Conservation (phyloP, 148 eudicot species). For the Linanthus parryae region DNA sequence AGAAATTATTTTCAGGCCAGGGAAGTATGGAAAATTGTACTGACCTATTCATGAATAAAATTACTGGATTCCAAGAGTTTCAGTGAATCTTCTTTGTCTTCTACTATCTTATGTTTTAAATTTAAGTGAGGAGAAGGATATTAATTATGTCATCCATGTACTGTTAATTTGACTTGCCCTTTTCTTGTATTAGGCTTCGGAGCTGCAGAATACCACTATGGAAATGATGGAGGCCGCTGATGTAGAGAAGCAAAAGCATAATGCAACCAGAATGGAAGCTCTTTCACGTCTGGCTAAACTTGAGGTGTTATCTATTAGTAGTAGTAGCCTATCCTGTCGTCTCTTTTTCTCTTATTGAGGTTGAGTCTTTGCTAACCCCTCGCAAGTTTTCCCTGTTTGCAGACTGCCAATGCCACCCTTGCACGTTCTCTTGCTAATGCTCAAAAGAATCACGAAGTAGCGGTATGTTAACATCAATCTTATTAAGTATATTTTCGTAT, state of each 20-base stretch:
- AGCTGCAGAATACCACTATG: constrained; percentile 81
- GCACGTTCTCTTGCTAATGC: constrained; percentile 73
- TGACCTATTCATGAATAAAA: too few species aligned
- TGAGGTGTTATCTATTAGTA: constrained; percentile 48
- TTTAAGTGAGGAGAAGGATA: too few species aligned
- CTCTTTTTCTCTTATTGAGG: constrained; percentile 1
- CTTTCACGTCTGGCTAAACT: constrained; percentile 69
- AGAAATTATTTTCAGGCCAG: too few species aligned
- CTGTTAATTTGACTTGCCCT: neutral
- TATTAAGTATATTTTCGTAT: too few species aligned
- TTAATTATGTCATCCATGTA: too few species aligned
- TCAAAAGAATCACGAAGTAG: constrained; percentile 79
- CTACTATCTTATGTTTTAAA: too few species aligned
- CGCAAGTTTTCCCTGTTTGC: constrained; percentile 21
- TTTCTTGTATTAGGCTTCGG: constrained; percentile 56
- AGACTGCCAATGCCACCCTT: constrained; percentile 90
- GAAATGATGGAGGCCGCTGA: constrained; percentile 96
- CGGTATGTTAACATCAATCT: too few species aligned
- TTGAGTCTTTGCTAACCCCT: neutral
- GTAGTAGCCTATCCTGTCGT: neutral
- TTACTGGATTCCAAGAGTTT: too few species aligned
- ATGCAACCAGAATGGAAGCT: constrained; percentile 90
- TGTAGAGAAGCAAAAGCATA: constrained; percentile 92
- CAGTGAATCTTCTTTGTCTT: too few species aligned
- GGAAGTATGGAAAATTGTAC: too few species aligned